phyloP scores from a whole-genome alignment of 768 basidiomycete genomes.

The Nidularia sp. region DNA sequence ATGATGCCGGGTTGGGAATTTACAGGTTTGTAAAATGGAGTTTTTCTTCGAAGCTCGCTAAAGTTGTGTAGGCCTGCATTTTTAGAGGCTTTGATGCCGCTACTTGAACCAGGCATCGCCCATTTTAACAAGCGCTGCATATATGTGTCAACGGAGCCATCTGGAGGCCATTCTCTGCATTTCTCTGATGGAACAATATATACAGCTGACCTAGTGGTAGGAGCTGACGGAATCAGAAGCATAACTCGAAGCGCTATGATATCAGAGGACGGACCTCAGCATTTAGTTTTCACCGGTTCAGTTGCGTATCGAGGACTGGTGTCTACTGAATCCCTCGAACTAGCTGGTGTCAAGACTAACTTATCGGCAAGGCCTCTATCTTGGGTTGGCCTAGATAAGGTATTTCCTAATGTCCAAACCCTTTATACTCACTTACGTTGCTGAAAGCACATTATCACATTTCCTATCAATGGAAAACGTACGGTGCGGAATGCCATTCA shows the following conservation, averaged over 20 bases:
- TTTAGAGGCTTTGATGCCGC: slow-evolving; percentile 40
- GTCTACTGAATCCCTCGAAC: slow-evolving; percentile 29
- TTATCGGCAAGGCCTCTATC: slow-evolving; percentile 28
- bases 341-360: slow-evolving; percentile 37
- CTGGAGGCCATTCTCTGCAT: slow-evolving; percentile 26
- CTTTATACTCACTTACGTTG: background rate
- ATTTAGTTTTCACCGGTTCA: slow-evolving; percentile 38
- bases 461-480: slow-evolving; percentile 38
- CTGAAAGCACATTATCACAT: slow-evolving; percentile 47
- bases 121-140: slow-evolving; percentile 51
- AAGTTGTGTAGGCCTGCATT: slow-evolving; percentile 34
- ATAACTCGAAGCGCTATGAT: slow-evolving; percentile 32
- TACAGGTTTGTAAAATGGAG: slow-evolving; percentile 29
- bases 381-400: slow-evolving; percentile 44
- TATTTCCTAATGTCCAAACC: slow-evolving; percentile 13
- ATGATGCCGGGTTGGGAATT: slow-evolving; percentile 38
- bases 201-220: slow-evolving; percentile 45
- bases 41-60: background rate
- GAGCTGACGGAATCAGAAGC: slow-evolving; percentile 54
- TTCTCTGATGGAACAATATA: slow-evolving; percentile 47
- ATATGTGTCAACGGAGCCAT: slow-evolving; percentile 20
- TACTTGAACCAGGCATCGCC: slow-evolving; percentile 33
- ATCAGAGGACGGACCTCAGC: slow-evolving; percentile 14
- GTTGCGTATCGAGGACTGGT: slow-evolving; percentile 48
- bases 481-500: no score